Evolutionary conservation across 2,329 filamentous ascomycete genomes (phyloP), one percentile per base, ranked within the genome.

Genomic region (Fusarium pseudograminearum): DNA sequence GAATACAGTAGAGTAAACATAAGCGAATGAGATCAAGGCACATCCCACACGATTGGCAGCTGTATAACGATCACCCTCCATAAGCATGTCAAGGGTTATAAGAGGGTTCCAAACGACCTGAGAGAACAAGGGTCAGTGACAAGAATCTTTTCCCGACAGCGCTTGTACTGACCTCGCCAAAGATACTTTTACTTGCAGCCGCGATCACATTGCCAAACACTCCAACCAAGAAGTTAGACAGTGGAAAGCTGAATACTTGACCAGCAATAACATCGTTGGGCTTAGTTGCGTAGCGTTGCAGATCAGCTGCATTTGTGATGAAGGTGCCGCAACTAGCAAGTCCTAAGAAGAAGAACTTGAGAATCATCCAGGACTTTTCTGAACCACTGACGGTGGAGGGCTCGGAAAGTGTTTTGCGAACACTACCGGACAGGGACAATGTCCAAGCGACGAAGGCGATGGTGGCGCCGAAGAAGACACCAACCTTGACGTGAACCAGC

Each of bases 361-460:
- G 56, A n/a, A 61, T 61, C 26, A 61, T 15, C 59, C 59, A 61
- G 0, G 59, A 61, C 38, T 61, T 61, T 4, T 61, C 56, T 0
- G 59, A 45, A 2, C 59, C 59, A 1, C 45, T 3, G 4, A 61
- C 12, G 4, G 45, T 61, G 0, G 59, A 28, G 0, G 59, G 59
- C 14, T 61, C 59, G 7, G 20, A 16, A 14, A 61, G 8, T 0
- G 59, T 61, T 10, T 54, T 61, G 4, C 16, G 59, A 4, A 61
- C 38, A 7, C 22, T 40, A 3, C 59, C 59, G 0, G 59, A 33
- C 16, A 46, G 7, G 0, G 45, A 61, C 3, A 61, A 28, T 2
- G 59, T 61, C 59, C 59, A 61, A 1, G 56, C 56, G 0, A 61
- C 59, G 9, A 61, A 61, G 11, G 59, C 59, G 22, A 61, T 61